Evolutionary conservation across 768 basidiomycete species (phyloP).

Genomic region (Cytidiella melzeri): DNA sequence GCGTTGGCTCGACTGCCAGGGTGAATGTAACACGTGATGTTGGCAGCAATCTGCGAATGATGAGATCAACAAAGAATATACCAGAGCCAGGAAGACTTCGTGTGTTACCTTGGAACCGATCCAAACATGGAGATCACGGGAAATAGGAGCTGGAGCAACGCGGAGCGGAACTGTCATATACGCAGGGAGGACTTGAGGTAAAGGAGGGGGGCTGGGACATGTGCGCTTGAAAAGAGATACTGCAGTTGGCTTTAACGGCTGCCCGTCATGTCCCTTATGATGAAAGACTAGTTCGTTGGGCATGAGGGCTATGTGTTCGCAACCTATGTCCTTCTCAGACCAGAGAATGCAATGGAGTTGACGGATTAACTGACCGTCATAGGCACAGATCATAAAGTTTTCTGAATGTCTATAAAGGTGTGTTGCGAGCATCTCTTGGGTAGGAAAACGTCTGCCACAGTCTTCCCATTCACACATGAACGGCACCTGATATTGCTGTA

Average conservation of each 20-base stretch:
- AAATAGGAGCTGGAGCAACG: constrained; percentile 40
- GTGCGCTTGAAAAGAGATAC: constrained; percentile 27
- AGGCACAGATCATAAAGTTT: constrained; percentile 39
- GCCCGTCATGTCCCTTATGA: constrained; percentile 35
- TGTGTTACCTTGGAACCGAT: constrained; percentile 54
- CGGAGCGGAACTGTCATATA: constrained; percentile 43
- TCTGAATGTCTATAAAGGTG: constrained; percentile 54
- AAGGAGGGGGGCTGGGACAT: constrained; percentile 25
- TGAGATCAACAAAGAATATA: constrained; percentile 12
- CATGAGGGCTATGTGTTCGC: constrained; percentile 41
- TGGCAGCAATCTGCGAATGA: constrained; percentile 38
- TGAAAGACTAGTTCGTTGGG: constrained; percentile 46
- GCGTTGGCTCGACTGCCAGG: constrained; percentile 37
- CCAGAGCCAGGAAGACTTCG: not conserved
- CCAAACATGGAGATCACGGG: constrained; percentile 42
- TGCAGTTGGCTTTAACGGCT: constrained; percentile 29
- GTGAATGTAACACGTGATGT: constrained; percentile 34
- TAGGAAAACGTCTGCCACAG: constrained; percentile 42
- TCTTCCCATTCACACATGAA: constrained; percentile 51
- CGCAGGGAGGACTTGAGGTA: constrained; percentile 42
- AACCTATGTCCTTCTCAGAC: no score
- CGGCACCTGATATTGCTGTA: constrained; percentile 22
- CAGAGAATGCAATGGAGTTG: constrained; percentile 2
- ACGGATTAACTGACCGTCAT: constrained; percentile 37
- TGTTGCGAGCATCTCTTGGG: constrained; percentile 29